Evolutionary conservation across 495 filamentous ascomycete species (phyloP), one percentile per base, ranked within the genome.

Genomic region (Clohesyomyces aquaticus): DNA sequence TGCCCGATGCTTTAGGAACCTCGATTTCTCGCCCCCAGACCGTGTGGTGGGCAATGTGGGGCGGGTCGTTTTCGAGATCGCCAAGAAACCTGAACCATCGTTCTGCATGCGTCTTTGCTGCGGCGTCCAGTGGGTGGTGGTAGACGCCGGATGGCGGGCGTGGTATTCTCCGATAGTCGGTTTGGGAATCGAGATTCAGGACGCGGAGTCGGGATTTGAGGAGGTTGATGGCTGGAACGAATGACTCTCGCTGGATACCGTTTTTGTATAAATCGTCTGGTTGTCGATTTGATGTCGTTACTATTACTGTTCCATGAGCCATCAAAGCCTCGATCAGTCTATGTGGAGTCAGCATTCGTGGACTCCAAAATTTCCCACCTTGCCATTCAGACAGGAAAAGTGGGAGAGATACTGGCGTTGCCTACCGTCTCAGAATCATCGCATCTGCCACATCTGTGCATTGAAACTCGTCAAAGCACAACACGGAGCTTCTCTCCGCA

Each of bases 381-480:
- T 49, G 19, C 25, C 19, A 0, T 38, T 61, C 26, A 12, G 6
- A 18, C 48, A 48, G 21, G 8, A 21, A 59, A 29, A 12, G 42
- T 52, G 28, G 56, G 66, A 75, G 26, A 9, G 18, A 22, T 10
- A 26, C 32, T 23, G 10, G 16, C 16, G 22, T 23, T 10, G 19
- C n/a, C 18, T 73, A 87, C 85, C 88, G 81, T 62, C 94, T 79
- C 65, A 98, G 74, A 71, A 98, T 98, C 94, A 98, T 98, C 52
- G 94, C 94, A 80, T 98, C 95, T 11, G 95, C 94, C 19, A 98
- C 93, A 78, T 98, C 94, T 23, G 94, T 98, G 74, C 93, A 96
- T 72, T 98, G 94, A 72, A 98, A 98, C 79, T 98, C 94, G 75
- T 98, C 94, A 71, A 98, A 98, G 74, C 94, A 98, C 18, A 98